Evolutionary conservation across 2,329 filamentous ascomycete species (phyloP).

Genomic region (Fusarium sp.): DNA sequence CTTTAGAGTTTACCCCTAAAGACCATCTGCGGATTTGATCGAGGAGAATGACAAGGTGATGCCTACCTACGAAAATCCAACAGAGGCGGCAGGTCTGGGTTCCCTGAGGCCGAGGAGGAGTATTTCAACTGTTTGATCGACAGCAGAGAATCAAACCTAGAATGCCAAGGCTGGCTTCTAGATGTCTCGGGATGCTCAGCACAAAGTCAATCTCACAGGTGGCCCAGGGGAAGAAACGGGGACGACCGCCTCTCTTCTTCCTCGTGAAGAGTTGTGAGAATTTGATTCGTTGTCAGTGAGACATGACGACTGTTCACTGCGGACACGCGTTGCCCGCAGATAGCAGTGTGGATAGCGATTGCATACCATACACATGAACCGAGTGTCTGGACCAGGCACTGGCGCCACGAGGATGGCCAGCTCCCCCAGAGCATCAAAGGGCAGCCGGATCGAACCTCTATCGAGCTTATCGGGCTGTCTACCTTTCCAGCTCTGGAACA

Average conservation of each 20-base stretch:
- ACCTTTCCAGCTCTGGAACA: background rate
- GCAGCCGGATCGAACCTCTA: slow-evolving; percentile 12
- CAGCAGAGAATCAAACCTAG: background rate
- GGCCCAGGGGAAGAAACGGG: background rate
- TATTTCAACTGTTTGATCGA: background rate
- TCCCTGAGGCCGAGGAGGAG: background rate
- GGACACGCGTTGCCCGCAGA: background rate
- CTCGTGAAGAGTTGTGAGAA: background rate
- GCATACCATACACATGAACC: slow-evolving; percentile 1
- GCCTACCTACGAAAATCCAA: background rate
- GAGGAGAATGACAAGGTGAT: background rate
- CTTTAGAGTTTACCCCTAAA: background rate
- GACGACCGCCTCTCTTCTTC: background rate
- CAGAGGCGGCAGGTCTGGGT: background rate
- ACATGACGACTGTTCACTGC: background rate
- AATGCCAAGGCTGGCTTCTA: background rate
- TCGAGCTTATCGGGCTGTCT: background rate
- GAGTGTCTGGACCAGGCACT: slow-evolving; percentile 2
- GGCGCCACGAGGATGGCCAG: background rate
- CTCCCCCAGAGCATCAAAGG: background rate
- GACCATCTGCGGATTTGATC: background rate
- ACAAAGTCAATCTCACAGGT: background rate
- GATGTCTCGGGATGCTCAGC: slow-evolving; percentile 11
- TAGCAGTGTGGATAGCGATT: background rate
- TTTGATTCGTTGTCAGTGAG: background rate